Evolutionary conservation across 2,329 filamentous ascomycete species (phyloP), one percentile per base, ranked within the genome.

Genomic region (Exophiala calicioides): DNA sequence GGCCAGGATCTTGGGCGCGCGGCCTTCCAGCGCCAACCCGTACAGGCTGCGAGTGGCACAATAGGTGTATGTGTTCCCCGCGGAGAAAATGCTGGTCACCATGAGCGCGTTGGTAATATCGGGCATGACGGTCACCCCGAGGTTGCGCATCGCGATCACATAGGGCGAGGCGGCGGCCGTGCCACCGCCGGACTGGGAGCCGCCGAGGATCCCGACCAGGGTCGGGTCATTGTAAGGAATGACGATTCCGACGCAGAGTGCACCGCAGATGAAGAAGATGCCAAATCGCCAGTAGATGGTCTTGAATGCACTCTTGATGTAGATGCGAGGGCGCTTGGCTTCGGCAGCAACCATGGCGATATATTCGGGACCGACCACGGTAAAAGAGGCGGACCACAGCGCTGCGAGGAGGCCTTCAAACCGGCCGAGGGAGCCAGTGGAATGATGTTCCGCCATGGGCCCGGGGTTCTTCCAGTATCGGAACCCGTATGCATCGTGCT

Each of bases 211-310:
- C 24, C 70, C 73, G 2, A 68, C 74, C 27, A 89, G 73, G 3
- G 74, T 71, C 1, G 68, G 58, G 57, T 88, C 79, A 40, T 86
- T 74, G 63, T 84, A 85, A 3, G 87, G 75, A 29, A 88, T 78
- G 18, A 87, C 64, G 36, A 88, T 82, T 3, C 84, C 84, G 4
- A 87, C 81, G 13, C 77, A 80, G 3, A 90, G 73, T 0, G 84
- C 80, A 1, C 85, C 85, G 1, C 85, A 74, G 31, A 86, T 76
- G 67, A 88, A 89, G 65, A 90, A 90, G 12, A 79, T 68, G 0
- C 83, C 82, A 20, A 90, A 71, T n/a, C 86, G 82, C 68, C 85
- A 88, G 62, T 88, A 87, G 2, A 88, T 84, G 44, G 84, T 80
- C 47, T 85, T 84, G 66, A 82, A 88, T 1, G 86, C 86, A 18